A percentile compares a stretch with the other conserved stretches of the same genome.
These are phyloP conservation scores for Colletotrichum sp. DNA, from an alignment of 2,329 filamentous ascomycete species.

Conservation along the genomic window DNA sequence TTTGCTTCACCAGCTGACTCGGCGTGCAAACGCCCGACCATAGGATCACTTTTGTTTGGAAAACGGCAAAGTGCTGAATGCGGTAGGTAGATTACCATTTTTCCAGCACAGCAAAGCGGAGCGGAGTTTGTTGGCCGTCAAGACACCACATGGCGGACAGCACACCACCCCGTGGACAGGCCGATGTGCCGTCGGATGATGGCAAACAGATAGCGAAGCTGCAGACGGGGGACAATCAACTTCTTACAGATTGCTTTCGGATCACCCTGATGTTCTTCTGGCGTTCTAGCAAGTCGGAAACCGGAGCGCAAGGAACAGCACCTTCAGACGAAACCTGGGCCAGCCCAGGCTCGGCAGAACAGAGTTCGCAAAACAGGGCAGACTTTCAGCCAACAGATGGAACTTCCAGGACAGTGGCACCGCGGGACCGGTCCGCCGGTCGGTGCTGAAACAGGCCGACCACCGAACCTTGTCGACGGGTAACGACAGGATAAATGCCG, in stretches of 20 bases:
- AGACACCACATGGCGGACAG: neutral
- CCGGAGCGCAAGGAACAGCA: neutral
- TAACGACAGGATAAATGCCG: neutral
- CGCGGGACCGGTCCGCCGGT: constrained; percentile 11
- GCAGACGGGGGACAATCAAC: constrained; percentile 7
- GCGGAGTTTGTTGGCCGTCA: neutral
- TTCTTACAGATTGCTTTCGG: neutral
- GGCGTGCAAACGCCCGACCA: neutral
- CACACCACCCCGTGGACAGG: neutral
- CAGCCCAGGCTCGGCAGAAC: neutral
- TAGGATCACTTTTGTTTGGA: neutral
- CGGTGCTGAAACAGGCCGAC: constrained; percentile 14
- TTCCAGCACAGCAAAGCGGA: neutral
- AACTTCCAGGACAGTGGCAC: constrained; percentile 2
- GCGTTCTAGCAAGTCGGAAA: neutral
- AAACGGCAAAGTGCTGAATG: neutral
- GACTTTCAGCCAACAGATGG: neutral
- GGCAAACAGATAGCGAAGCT: neutral
- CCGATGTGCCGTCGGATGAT: constrained; percentile 1
- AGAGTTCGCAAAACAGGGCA: neutral
- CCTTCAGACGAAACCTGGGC: constrained; percentile 6
- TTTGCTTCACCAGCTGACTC: neutral
- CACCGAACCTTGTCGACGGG: constrained; percentile 11
- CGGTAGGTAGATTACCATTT: neutral
- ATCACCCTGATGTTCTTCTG: neutral